Conservation (phyloP, 176 grass and related monocot species). For the Pontederia paniculata region DNA sequence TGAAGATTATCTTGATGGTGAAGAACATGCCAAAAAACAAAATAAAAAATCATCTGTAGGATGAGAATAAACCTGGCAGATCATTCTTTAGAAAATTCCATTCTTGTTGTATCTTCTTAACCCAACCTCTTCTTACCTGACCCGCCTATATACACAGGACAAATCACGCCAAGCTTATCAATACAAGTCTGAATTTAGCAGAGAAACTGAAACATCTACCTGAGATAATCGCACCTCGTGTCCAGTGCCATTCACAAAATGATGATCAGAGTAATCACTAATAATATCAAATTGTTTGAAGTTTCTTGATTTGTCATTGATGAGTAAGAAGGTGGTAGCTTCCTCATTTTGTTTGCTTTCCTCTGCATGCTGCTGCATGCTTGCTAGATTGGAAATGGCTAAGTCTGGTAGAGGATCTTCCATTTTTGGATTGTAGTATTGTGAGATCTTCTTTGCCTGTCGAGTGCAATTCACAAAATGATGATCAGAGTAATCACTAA, state of each 20-base stretch:
- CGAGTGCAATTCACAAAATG: constrained; percentile 51
- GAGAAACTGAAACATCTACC: constrained; percentile 1
- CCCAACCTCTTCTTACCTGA: constrained; percentile 76
- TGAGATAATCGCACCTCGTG: constrained; percentile 29
- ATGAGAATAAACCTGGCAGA: constrained; percentile 43
- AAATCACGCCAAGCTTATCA: background rate
- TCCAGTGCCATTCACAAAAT: constrained; percentile 51
- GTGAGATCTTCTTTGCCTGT: constrained; percentile 38
- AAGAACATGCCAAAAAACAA: constrained; percentile 11
- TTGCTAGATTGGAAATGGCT: constrained; percentile 25
- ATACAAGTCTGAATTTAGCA: background rate
- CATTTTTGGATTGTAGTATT: constrained; percentile 42
- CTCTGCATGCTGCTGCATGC: constrained; percentile 26
- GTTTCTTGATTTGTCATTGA: constrained; percentile 32
- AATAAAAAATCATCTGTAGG: no score
- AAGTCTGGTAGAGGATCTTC: constrained; percentile 32
- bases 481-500: constrained; percentile 68
- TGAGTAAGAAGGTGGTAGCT: constrained; percentile 18
- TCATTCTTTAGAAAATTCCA: constrained; percentile 75
- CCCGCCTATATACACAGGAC: constrained; percentile 6
- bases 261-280: constrained; percentile 63
- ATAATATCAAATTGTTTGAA: constrained; percentile 63
- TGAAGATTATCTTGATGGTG: background rate
- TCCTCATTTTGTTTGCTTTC: constrained; percentile 29
- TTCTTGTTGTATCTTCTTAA: constrained; percentile 85